Evolutionary conservation across 345 rosid genomes (phyloP).

Genomic region (Pugionium dolabratum): DNA sequence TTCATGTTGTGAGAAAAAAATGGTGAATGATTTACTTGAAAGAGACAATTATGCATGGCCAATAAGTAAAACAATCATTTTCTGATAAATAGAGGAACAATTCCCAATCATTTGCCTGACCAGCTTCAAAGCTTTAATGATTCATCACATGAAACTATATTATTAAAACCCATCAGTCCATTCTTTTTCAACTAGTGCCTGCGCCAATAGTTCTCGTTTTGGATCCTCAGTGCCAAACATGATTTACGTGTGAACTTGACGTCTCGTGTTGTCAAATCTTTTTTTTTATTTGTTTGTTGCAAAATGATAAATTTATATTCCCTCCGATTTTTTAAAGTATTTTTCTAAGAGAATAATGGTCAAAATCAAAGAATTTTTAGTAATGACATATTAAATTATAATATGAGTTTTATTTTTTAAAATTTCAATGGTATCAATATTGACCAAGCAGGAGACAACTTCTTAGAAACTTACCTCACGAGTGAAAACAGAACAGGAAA

Average conservation of each 20-base stretch:
- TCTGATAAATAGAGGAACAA: conserved; percentile 9
- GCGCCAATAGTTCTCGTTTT: conserved; percentile 29
- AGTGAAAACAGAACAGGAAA: conserved; percentile 38
- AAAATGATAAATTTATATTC: neutral
- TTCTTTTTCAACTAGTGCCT: conserved; percentile 8
- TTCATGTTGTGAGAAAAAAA: no score
- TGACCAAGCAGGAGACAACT: conserved; percentile 32
- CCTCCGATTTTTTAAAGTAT: no score
- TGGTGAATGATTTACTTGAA: no score
- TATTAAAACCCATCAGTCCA: conserved; percentile 6
- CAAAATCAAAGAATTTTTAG: no score
- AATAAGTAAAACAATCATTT: neutral
- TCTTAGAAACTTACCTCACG: conserved; percentile 35
- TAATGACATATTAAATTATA: no score
- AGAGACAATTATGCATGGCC: conserved; percentile 16
- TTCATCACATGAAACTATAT: conserved; percentile 20
- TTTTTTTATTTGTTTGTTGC: neutral
- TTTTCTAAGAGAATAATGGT: no score
- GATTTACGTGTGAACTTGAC: conserved; percentile 38
- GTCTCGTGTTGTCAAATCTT: conserved; percentile 21
- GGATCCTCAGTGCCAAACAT: conserved; percentile 37
- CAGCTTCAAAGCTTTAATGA: conserved; percentile 19
- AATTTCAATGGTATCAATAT: neutral
- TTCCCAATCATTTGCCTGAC: conserved; percentile 26
- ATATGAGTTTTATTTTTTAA: no score